Base-by-base conservation (phyloP, 306 rosid species). In the Pterocarpus macrocarpus region DNA sequence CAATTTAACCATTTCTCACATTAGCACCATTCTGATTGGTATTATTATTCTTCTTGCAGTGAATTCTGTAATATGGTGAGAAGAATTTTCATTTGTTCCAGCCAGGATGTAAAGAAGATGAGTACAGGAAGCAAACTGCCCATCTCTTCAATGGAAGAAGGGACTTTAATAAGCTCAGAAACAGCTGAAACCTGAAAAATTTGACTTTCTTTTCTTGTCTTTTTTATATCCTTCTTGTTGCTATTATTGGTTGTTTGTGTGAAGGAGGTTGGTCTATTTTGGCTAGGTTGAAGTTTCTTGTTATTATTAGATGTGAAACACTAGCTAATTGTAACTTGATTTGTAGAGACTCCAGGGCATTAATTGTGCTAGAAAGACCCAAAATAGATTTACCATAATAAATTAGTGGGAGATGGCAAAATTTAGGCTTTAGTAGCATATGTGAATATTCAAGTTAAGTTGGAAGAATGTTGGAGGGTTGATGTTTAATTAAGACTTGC, bases 51-150 rank as follows among this genome's bases (percentile, higher is more conserved):
- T 22, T 84, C 64, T 73, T 82, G 80, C 90, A 96, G 99, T 49
- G 97, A 93, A 79, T 96, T 96, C 87, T 96, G 98, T 80, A 89
- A 81, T 59, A 88, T 93, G 90, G 99, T 90, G 77, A 92, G 86
- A 69, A 90, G 97, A 84, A 96, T 96, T 83, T 88, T 90, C 35
- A 93, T 96, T 59, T 89, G 94, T 69, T 93, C 92, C n/a, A 90
- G 92, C 82, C 90, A 82, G 78, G 94, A 93, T 63, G 92, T 93
- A 77, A 95, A 90, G 87, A 94, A 91, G 84, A 88, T 93, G 90
- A 90, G 86, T 49, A 55, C 90, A 3, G 94, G 91, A 76, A 89
- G 90, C 82, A 89, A 90, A 72, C 84, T 84, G 43, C 89, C 88
- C 0, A 68, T 86, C 72, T 87, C 89, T 56, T 82, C 92, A 8